Evolutionary conservation across 1,284 basidiomycete genomes (phyloP), one percentile per base, ranked within the genome.

Genomic region (Moesziomyces sp.): DNA sequence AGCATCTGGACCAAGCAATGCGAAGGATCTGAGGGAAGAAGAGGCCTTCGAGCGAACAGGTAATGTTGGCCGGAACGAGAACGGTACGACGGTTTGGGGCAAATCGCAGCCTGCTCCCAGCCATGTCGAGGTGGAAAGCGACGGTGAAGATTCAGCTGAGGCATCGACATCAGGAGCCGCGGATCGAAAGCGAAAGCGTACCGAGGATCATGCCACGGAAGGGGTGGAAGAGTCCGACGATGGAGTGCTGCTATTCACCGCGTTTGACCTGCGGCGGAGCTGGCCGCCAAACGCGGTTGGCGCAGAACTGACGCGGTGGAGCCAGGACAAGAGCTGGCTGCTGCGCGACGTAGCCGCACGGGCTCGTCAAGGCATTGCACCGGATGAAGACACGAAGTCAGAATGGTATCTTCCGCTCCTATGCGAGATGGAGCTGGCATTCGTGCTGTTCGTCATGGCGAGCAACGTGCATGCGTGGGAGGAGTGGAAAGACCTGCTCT

Each of bases 281-380:
- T 83, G 81, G 81, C 79, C 79, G 9, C 66, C 72, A 2, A 59
- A 61, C 24, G 72, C 78, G 10, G 38, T 68, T 0, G 81, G 81
- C 1, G 40, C 47, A 0, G 74, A 79, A 11, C 61, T 81, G 18
- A 83, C 78, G 3, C 57, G 64, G 16, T 83, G 74, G 74, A 79
- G 75, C 45, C 52, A 70, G n/a, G 81, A 83, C 73, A 83, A 83
- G 56, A 80, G 80, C 48, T 83, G 75, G 75, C 61, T 81, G 9
- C 64, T 83, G 0, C 47, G 47, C 23, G 59, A 81, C 16, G 70
- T 80, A 1, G 57, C 77, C 10, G 21, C 45, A 18, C 71, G 74
- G n/a, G 58, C 69, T 21, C 44, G 35, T 13, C 21, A 35, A 10
- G 61, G 52, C 33, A 33, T 55, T 35, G 24, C 16, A 11, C 7